Evolutionary conservation across 805 yeast species (phyloP).

Genomic region (Yamadazyma endophytica): DNA sequence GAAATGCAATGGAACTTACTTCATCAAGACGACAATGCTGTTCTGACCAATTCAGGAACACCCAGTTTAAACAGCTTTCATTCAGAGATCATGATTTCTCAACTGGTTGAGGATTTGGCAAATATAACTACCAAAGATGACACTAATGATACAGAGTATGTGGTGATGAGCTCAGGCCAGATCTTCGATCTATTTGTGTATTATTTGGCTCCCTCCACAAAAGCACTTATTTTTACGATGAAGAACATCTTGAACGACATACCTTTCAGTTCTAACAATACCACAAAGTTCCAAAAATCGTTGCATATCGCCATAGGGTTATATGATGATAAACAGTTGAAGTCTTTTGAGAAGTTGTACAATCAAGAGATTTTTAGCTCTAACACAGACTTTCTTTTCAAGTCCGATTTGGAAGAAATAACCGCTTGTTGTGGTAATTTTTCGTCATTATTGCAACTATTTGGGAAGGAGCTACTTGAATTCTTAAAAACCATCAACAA

Average conservation of each 20-base stretch:
- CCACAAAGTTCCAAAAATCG: constrained; percentile 43
- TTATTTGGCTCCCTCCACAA: constrained; percentile 69
- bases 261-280: constrained; percentile 44
- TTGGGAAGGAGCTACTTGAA: constrained; percentile 51
- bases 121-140: constrained; percentile 14
- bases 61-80: constrained; percentile 21
- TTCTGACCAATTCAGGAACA: constrained; percentile 5
- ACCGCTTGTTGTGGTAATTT: constrained; percentile 84
- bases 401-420: constrained; percentile 70
- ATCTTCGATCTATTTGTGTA: constrained; percentile 64
- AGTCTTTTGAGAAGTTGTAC: constrained; percentile 57
- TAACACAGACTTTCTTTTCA: constrained; percentile 28
- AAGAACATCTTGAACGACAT: constrained; percentile 56
- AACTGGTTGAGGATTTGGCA: constrained; percentile 25
- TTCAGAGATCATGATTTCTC: constrained; percentile 17
- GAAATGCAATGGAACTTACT: constrained; percentile 62
- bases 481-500: constrained; percentile 42
- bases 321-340: constrained; percentile 52
- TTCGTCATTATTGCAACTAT: constrained; percentile 58
- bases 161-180: constrained; percentile 33
- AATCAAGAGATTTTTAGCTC: constrained; percentile 46
- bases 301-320: constrained; percentile 49
- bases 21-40: constrained; percentile 18
- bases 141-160: constrained; percentile 13
- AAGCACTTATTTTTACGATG: constrained; percentile 60